Conservation (phyloP, 768 basidiomycete genomes). For the Tricholoma sp. region DNA sequence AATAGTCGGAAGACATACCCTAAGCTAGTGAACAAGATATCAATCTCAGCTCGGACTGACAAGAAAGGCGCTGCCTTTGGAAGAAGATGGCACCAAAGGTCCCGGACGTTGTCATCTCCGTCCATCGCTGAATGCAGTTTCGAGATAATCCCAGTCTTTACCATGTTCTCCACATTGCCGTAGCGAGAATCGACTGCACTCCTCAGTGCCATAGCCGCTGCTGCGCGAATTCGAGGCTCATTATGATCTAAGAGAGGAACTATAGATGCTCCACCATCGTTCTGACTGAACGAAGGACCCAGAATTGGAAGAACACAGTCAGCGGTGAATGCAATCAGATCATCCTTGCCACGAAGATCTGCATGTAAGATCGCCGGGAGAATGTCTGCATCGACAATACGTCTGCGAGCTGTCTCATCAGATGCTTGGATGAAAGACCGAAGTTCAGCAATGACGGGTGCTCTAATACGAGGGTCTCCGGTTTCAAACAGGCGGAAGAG, state of each 20-base stretch:
- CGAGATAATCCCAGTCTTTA: slow-evolving; percentile 7
- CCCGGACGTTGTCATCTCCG: slow-evolving; percentile 11
- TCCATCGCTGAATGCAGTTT: slow-evolving; percentile 10
- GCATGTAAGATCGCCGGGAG: slow-evolving; percentile 9
- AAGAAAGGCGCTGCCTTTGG: slow-evolving; percentile 15
- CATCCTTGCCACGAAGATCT: slow-evolving; percentile 3
- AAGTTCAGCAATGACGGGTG: slow-evolving; percentile 12
- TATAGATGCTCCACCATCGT: slow-evolving; percentile 8
- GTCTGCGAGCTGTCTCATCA: slow-evolving; percentile 10
- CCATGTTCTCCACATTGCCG: slow-evolving; percentile 14
- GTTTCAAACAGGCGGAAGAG: slow-evolving; percentile 10
- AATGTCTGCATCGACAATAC: slow-evolving; percentile 14
- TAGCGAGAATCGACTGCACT: slow-evolving; percentile 16
- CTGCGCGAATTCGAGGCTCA: slow-evolving; percentile 13
- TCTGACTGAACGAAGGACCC: slow-evolving; percentile 15
- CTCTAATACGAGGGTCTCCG: slow-evolving; percentile 12
- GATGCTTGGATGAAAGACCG: slow-evolving; percentile 9
- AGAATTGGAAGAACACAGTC: slow-evolving; percentile 13
- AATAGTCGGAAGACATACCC: slow-evolving; percentile 4
- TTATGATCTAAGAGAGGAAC: slow-evolving; percentile 12
- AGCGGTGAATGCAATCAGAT: slow-evolving; percentile 8
- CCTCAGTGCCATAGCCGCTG: slow-evolving; percentile 9
- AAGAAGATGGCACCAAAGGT: slow-evolving; percentile 14
- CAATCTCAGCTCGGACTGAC: slow-evolving; percentile 11
- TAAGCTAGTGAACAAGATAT: slow-evolving; percentile 11